Percentiles rank a stretch among this genome's conserved stretches.
Conservation (phyloP, 1,139 yeast genomes). For the Suhomyces maxii region DNA sequence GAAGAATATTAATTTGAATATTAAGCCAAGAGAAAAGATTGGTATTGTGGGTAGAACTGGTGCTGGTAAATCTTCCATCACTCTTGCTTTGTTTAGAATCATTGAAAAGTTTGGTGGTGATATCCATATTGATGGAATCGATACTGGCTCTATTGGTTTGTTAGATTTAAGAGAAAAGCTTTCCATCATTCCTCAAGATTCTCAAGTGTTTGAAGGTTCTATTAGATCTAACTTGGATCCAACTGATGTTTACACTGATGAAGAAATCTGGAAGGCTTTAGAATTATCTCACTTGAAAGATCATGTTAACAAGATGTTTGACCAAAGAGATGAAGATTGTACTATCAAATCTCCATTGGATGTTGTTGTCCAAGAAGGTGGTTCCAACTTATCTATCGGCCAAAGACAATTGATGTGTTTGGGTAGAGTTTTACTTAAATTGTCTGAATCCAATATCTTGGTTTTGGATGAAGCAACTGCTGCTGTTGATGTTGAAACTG, state of each 20-base stretch:
- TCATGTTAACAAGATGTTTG: conserved; percentile 65
- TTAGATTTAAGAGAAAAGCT: conserved; percentile 80
- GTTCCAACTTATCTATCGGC: conserved; percentile 84
- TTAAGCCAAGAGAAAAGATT: conserved; percentile 63
- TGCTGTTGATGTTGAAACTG: conserved; percentile 96
- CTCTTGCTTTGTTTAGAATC: conserved; percentile 71
- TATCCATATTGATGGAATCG: conserved; percentile 70
- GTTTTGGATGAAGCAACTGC: conserved; percentile 97
- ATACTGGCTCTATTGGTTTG: conserved; percentile 73
- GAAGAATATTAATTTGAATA: conserved; percentile 49
- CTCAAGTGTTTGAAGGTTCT: conserved; percentile 93
- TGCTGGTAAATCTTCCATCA: conserved; percentile 76
- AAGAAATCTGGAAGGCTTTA: conserved; percentile 81
- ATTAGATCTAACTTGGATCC: conserved; percentile 90
- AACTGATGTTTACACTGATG: conserved; percentile 64
- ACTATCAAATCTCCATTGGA: conserved; percentile 52
- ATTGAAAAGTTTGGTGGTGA: conserved; percentile 73
- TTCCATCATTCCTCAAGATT: conserved; percentile 95
- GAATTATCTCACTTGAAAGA: conserved; percentile 81
- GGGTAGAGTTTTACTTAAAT: conserved; percentile 79
- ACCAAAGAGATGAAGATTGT: conserved; percentile 29
- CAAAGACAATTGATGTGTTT: conserved; percentile 90
- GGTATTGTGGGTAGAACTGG: conserved; percentile 89
- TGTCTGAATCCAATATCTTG: conserved; percentile 63
- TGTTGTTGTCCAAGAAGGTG: conserved; percentile 74